Conservation (phyloP, 2,329 filamentous ascomycete genomes). For the Penicillium sp. region DNA sequence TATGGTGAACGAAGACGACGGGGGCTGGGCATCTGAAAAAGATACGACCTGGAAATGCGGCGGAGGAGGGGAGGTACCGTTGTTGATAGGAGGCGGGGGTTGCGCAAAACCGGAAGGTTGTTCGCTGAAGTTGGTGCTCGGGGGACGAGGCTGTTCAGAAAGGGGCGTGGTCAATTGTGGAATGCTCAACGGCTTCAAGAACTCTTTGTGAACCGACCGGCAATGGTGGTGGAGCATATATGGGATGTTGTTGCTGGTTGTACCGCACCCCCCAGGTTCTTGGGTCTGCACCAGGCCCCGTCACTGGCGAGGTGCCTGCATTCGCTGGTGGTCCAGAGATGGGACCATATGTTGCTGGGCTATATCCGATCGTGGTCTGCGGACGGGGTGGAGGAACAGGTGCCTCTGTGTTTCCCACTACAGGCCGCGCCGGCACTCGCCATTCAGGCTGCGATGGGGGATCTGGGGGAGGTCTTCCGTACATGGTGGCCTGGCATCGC, state of each 20-base stretch:
- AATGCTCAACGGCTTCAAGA: not conserved
- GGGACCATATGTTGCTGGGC: slow-evolving; percentile 39
- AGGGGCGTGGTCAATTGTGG: not conserved
- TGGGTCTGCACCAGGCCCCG: slow-evolving; percentile 32
- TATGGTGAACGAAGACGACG: slow-evolving; percentile 15
- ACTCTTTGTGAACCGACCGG: slow-evolving; percentile 34
- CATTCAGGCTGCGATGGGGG: slow-evolving; percentile 42
- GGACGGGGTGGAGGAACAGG: slow-evolving; percentile 29
- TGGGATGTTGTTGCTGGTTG: slow-evolving; percentile 37
- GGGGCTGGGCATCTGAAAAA: slow-evolving; percentile 12
- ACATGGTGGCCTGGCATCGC: slow-evolving; percentile 32
- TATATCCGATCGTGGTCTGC: slow-evolving; percentile 32
- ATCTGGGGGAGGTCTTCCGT: slow-evolving; percentile 34
- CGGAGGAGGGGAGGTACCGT: slow-evolving; percentile 11
- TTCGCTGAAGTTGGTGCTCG: slow-evolving; percentile 34
- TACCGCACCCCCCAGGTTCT: slow-evolving; percentile 49
- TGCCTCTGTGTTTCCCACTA: slow-evolving; percentile 18
- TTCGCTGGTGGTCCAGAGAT: slow-evolving; percentile 30
- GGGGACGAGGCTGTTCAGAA: slow-evolving; percentile 38
- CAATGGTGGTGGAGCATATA: slow-evolving; percentile 36
- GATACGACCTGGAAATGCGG: slow-evolving; percentile 18
- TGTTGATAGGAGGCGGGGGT: slow-evolving; percentile 24
- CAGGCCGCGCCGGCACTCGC: slow-evolving; percentile 33
- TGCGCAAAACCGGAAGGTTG: slow-evolving; percentile 24
- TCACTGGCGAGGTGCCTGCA: slow-evolving; percentile 22